Evolutionary conservation across 805 yeast species (phyloP).

Genomic region (Debaryomyces prosopidis): DNA sequence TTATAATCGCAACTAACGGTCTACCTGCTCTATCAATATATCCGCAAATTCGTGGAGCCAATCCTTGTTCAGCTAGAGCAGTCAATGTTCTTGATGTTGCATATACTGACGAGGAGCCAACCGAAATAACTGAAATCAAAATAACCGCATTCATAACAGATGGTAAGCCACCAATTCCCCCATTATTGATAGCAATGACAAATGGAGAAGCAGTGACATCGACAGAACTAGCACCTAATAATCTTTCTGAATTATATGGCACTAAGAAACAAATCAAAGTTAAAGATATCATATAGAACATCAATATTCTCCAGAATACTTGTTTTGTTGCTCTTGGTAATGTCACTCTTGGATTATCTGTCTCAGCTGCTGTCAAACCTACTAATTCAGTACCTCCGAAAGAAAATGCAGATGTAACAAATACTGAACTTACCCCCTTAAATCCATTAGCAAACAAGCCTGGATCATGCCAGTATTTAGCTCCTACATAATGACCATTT

Average conservation of each 20-base stretch:
- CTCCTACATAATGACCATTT: slow-evolving; percentile 54
- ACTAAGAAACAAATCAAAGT: slow-evolving; percentile 64
- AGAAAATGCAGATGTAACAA: slow-evolving; percentile 76
- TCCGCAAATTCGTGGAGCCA: slow-evolving; percentile 59
- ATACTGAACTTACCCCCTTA: slow-evolving; percentile 72
- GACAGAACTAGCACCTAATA: slow-evolving; percentile 48
- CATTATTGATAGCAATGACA: slow-evolving; percentile 68
- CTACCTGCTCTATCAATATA: slow-evolving; percentile 78
- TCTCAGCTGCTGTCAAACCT: slow-evolving; percentile 78
- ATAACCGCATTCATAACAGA: slow-evolving; percentile 72
- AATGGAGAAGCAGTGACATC: slow-evolving; percentile 73
- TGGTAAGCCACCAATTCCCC: slow-evolving; percentile 66
- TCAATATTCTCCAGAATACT: slow-evolving; percentile 77
- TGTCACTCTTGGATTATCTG: slow-evolving; percentile 63
- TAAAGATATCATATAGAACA: slow-evolving; percentile 65
- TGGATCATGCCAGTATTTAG: slow-evolving; percentile 58
- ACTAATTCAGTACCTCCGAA: slow-evolving; percentile 75
- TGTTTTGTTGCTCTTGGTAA: slow-evolving; percentile 78
- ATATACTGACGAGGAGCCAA: slow-evolving; percentile 71
- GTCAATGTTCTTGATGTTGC: slow-evolving; percentile 71
- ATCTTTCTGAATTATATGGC: slow-evolving; percentile 56
- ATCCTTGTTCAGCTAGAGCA: slow-evolving; percentile 64
- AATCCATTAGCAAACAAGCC: slow-evolving; percentile 69
- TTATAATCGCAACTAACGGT: slow-evolving; percentile 66
- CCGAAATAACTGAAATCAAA: slow-evolving; percentile 66